phyloP scores from a whole-genome alignment of 2,329 filamentous ascomycete genomes.

The Aspergillus sp. region DNA sequence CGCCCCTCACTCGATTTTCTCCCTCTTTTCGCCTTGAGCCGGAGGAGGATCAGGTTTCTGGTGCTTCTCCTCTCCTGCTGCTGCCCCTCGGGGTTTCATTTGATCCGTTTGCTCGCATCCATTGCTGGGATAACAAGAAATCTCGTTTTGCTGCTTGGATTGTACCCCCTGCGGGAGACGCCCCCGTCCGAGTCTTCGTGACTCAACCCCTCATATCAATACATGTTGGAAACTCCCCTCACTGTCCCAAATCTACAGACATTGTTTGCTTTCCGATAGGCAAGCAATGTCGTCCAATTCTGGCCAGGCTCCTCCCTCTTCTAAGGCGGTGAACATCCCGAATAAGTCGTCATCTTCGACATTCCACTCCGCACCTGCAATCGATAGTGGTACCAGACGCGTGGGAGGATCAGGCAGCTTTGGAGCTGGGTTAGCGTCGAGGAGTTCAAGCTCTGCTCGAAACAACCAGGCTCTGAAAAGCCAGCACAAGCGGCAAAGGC shows the following conservation, averaged over 20 bases:
- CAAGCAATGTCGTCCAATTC: slow-evolving; percentile 44
- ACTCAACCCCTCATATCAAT: slow-evolving; percentile 25
- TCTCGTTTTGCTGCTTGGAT: background rate
- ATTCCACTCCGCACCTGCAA: slow-evolving; percentile 31
- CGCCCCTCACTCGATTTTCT: slow-evolving; percentile 15
- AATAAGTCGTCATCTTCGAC: slow-evolving; percentile 34
- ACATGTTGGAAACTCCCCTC: background rate
- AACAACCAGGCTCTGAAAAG: slow-evolving; percentile 75
- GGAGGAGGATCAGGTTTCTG: slow-evolving; percentile 21
- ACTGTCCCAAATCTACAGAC: background rate
- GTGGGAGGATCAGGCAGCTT: slow-evolving; percentile 42
- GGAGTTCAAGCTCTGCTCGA: slow-evolving; percentile 47
- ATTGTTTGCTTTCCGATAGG: background rate
- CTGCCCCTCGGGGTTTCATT: slow-evolving; percentile 17
- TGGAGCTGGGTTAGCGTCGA: slow-evolving; percentile 40
- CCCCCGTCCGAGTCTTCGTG: background rate
- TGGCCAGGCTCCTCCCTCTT: slow-evolving; percentile 35
- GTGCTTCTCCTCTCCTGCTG: slow-evolving; percentile 19
- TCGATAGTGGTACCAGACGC: slow-evolving; percentile 39
- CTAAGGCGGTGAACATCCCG: slow-evolving; percentile 41
- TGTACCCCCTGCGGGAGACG: background rate
- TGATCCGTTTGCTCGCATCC: background rate
- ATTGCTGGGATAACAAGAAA: background rate
- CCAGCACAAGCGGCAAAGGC: slow-evolving; percentile 80
- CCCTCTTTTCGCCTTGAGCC: slow-evolving; percentile 8